Conservation (phyloP, 345 rosid genomes). For the Populus simonii region DNA sequence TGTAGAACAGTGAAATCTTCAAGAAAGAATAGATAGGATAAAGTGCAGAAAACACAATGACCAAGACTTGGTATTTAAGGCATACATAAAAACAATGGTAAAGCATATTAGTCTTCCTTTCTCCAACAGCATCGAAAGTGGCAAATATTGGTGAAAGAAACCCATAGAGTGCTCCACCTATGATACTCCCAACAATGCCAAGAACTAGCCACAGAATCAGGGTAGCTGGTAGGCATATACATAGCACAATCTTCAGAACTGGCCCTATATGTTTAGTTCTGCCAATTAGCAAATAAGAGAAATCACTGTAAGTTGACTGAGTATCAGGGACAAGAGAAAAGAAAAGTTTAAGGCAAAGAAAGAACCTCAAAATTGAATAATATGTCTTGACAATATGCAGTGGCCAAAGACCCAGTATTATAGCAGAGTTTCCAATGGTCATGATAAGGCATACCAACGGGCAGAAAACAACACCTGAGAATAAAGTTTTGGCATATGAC, state of each 20-base stretch:
- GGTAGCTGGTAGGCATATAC: conserved; percentile 53
- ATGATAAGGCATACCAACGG: conserved; percentile 65
- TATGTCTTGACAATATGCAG: conserved; percentile 62
- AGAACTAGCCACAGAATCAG: conserved; percentile 55
- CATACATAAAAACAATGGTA: conserved; percentile 82
- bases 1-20: neutral
- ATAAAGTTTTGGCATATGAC: neutral
- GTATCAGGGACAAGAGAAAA: neutral
- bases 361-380: conserved; percentile 68
- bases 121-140: conserved; percentile 90
- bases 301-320: conserved; percentile 4
- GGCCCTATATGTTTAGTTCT: conserved; percentile 80
- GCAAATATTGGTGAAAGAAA: conserved; percentile 86
- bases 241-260: conserved; percentile 66
- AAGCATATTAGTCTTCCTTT: conserved; percentile 61
- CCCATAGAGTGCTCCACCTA: conserved; percentile 69
- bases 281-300: conserved; percentile 33
- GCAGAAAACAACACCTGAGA: conserved; percentile 69
- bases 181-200: conserved; percentile 59
- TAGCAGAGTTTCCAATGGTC: conserved; percentile 63
- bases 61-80: neutral
- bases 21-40: conserved; percentile 1
- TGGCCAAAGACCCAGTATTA: conserved; percentile 71
- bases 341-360: conserved; percentile 12
- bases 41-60: neutral